Evolutionary conservation across 305 asterid genomes (phyloP), one percentile per base, ranked within the genome.

Genomic region (Nicotiana rustica): DNA sequence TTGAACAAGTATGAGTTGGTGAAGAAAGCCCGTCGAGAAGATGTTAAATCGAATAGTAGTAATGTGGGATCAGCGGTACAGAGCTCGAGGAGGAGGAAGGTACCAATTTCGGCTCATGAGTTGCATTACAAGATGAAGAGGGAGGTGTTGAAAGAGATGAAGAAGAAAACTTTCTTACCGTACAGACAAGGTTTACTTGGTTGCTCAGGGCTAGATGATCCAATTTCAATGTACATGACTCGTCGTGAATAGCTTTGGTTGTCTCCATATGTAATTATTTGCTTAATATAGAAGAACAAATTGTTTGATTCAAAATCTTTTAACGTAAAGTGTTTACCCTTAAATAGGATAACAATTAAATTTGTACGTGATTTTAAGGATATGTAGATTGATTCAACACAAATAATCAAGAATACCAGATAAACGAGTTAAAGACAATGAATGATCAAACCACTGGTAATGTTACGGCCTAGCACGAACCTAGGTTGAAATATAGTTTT

Each of bases 71-170:
- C 93, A 1, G 90, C 92, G 4, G 88, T 59, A 12, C 89, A 94
- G 67, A 86, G 89, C 56, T 84, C 86, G 9, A 82, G 80, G 76
- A 59, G 10, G 10, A 83, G 41, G 82, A 36, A 85, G 64, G 82
- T 31, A 2, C 83, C 88, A 7, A 82, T 90, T 31, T 92, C 99
- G 0, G 94, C 89, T 59, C 90, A 88, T 10, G 90, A 88, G 12
- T 36, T 82, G 82, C 90, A 88, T 80, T 88, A 86, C 62, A 85
- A 78, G 13, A 70, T 86, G 56, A 88, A 84, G 49, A 68, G 86
- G 52, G 89, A 88, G 0, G 78, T 78, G 44, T 81, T 85, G 13
- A 87, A 86, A 44, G 90, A 84, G 82, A 76, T 88, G 62, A 86
- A 73, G 68, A 88, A 62, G 85, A 88, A 84, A 82, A 84, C 89